Percentiles rank a stretch among this genome's conserved stretches.
Evolutionary conservation across 2,329 filamentous ascomycete species (phyloP).

Genomic region (Delphinella strobiligena): DNA sequence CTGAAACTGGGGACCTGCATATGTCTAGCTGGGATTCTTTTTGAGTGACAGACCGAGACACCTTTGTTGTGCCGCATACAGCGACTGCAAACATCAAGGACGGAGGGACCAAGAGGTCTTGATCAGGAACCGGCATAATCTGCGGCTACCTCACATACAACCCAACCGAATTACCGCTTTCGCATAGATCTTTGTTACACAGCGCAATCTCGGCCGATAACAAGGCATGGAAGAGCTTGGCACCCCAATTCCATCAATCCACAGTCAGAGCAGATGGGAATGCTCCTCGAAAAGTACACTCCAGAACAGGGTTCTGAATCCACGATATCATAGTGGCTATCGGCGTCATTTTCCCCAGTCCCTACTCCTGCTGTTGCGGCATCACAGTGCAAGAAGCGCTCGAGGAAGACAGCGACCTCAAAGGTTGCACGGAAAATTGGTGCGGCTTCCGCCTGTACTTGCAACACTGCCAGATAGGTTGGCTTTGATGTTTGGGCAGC

Average conservation of each 20-base stretch:
- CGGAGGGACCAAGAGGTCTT: too few relatives aligned
- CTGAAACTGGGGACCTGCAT: too few relatives aligned
- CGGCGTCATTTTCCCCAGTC: not conserved
- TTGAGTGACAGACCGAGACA: too few relatives aligned
- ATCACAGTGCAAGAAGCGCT: not conserved
- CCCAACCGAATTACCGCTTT: constrained; percentile 10
- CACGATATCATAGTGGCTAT: constrained; percentile 1
- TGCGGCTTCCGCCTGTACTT: too few relatives aligned
- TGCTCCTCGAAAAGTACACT: constrained; percentile 7
- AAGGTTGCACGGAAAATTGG: not conserved
- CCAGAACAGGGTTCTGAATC: constrained; percentile 4
- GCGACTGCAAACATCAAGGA: too few relatives aligned
- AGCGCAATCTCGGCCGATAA: constrained; percentile 1
- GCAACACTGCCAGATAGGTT: too few relatives aligned
- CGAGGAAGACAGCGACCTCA: not conserved
- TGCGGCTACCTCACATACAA: too few relatives aligned
- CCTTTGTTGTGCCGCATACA: too few relatives aligned
- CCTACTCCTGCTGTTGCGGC: not conserved
- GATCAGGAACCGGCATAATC: too few relatives aligned
- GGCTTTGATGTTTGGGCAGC: too few relatives aligned
- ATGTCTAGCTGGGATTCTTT: too few relatives aligned
- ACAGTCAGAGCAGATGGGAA: not conserved
- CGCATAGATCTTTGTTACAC: constrained; percentile 17
- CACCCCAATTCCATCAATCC: not conserved
- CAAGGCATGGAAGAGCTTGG: too few relatives aligned